Evolutionary conservation across 2,329 filamentous ascomycete species (phyloP).

Genomic region (Colletotrichum sublineola): DNA sequence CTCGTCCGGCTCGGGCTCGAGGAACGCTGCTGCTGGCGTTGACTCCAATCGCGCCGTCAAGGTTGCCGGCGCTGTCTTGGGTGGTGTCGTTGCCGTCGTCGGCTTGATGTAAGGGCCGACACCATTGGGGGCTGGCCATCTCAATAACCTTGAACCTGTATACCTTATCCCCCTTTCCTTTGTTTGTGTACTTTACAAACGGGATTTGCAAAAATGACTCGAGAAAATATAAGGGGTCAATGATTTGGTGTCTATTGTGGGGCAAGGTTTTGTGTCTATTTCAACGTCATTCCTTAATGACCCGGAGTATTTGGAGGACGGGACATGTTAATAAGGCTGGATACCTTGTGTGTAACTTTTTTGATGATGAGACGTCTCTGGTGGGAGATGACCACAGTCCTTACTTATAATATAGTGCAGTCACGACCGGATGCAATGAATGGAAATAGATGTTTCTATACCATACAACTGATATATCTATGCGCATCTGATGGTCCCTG

Average conservation of each 20-base stretch:
- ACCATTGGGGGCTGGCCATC: not conserved
- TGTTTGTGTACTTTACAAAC: conserved; percentile 11
- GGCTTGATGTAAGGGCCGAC: conserved; percentile 41
- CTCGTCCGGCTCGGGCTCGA: conserved; percentile 23
- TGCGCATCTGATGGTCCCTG: not conserved
- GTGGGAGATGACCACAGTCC: conserved; percentile 14
- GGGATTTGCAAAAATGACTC: conserved; percentile 21
- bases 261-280: conserved; percentile 15
- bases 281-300: conserved; percentile 16
- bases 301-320: not conserved
- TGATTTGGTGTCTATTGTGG: not conserved
- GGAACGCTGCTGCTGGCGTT: conserved; percentile 16
- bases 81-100: conserved; percentile 43
- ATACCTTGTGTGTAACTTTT: conserved; percentile 36
- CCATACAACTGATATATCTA: not conserved
- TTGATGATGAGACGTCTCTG: conserved; percentile 11
- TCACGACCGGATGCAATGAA: conserved; percentile 27
- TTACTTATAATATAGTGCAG: conserved; percentile 19
- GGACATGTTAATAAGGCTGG: conserved; percentile 25
- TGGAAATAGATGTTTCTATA: not conserved
- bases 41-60: conserved; percentile 39
- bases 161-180: conserved; percentile 22
- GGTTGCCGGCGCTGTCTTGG: conserved; percentile 42
- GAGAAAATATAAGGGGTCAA: conserved; percentile 20
- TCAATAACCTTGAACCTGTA: conserved; percentile 10